Evolutionary conservation across 345 rosid species (phyloP).

Genomic region (Mangifera indica): DNA sequence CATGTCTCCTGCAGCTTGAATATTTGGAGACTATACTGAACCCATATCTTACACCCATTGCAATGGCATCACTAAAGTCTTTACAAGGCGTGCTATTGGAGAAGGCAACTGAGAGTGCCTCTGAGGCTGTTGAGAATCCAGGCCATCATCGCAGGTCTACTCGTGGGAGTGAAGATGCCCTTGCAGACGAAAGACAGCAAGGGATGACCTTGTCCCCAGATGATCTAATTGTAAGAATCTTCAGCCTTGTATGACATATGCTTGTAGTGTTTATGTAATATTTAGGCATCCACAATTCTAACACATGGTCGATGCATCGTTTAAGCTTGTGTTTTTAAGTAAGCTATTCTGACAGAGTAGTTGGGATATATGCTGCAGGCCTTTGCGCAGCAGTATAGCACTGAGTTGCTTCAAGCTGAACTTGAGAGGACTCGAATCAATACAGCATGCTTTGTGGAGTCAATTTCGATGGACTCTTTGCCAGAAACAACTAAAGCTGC

Average conservation of each 20-base stretch:
- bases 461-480: slow-evolving; percentile 58
- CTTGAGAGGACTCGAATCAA: slow-evolving; percentile 90
- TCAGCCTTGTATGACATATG: not conserved
- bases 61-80: slow-evolving; percentile 73
- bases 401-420: slow-evolving; percentile 79
- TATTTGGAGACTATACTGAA: slow-evolving; percentile 82
- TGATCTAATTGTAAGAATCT: slow-evolving; percentile 74
- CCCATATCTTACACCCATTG: slow-evolving; percentile 76
- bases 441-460: slow-evolving; percentile 82
- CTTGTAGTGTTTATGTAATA: not conserved
- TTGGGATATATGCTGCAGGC: slow-evolving; percentile 44
- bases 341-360: not conserved
- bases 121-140: slow-evolving; percentile 63
- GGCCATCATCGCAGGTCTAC: slow-evolving; percentile 79
- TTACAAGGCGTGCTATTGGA: slow-evolving; percentile 84
- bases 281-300: too few species aligned
- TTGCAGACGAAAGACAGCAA: slow-evolving; percentile 75
- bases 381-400: slow-evolving; percentile 73
- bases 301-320: not conserved
- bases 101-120: slow-evolving; percentile 74
- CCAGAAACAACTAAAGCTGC: slow-evolving; percentile 71
- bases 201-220: slow-evolving; percentile 82
- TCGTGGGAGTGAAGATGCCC: slow-evolving; percentile 92
- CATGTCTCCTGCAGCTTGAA: slow-evolving; percentile 74
- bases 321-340: not conserved